phyloP scores from a whole-genome alignment of 2,329 filamentous ascomycete species.

The Ceratocystis eucalypticola region DNA sequence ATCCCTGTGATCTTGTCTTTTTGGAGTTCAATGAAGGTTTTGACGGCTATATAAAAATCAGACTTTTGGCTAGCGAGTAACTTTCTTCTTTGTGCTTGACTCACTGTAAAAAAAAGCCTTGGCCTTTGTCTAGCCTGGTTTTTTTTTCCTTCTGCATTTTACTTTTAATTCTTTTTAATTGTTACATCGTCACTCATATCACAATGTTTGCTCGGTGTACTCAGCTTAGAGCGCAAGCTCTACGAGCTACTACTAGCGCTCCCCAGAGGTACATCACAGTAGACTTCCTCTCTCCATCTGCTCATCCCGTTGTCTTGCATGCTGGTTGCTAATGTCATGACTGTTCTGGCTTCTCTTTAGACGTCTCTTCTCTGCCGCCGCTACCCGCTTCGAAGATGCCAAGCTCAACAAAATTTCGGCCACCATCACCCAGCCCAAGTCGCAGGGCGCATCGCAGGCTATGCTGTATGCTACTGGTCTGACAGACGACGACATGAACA shows the following conservation, averaged over 20 bases:
- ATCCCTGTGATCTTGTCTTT: slow-evolving; percentile 24
- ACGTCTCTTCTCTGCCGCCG: slow-evolving; percentile 39
- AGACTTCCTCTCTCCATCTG: not conserved
- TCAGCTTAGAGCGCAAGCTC: slow-evolving; percentile 21
- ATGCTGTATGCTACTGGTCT: slow-evolving; percentile 97
- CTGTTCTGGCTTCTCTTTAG: slow-evolving; percentile 24
- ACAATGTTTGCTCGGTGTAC: slow-evolving; percentile 22
- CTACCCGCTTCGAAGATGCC: slow-evolving; percentile 30
- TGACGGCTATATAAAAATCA: slow-evolving; percentile 1
- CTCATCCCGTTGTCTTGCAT: not conserved
- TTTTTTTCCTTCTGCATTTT: not conserved
- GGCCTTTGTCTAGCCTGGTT: too few species aligned
- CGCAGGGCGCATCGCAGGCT: slow-evolving; percentile 93
- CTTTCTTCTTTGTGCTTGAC: not conserved
- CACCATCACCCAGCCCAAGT: slow-evolving; percentile 88
- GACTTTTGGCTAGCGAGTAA: not conserved
- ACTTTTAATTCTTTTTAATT: slow-evolving; percentile 1
- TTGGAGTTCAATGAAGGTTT: slow-evolving; percentile 11
- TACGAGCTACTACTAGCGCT: slow-evolving; percentile 19
- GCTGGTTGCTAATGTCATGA: slow-evolving; percentile 16
- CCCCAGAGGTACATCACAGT: slow-evolving; percentile 15
- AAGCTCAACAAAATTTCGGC: slow-evolving; percentile 73
- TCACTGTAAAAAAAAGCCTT: not conserved
- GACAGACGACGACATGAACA: slow-evolving; percentile 75
- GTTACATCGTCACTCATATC: slow-evolving; percentile 15